Evolutionary conservation across 176 grass and related monocot species (phyloP).

Genomic region (Avena atlantica): DNA sequence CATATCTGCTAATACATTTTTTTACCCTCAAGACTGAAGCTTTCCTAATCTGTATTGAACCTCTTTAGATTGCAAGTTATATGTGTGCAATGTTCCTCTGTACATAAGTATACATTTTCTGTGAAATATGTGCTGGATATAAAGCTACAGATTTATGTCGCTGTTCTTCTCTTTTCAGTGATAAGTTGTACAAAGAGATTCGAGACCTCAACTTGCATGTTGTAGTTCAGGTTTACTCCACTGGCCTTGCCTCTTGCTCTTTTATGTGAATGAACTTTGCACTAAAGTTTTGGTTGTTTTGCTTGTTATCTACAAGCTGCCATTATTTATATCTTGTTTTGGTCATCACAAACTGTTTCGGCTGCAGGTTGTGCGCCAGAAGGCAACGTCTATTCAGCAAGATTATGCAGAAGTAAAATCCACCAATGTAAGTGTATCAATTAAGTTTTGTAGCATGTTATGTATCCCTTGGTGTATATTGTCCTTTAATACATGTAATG

Average conservation of each 20-base stretch:
- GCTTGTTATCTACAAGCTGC: background rate
- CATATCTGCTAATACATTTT: slow-evolving; percentile 13
- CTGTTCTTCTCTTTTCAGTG: slow-evolving; percentile 59
- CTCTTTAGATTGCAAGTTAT: slow-evolving; percentile 11
- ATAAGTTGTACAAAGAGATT: slow-evolving; percentile 98
- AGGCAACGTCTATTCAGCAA: slow-evolving; percentile 97
- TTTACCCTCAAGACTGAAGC: background rate
- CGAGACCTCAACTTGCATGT: slow-evolving; percentile 98
- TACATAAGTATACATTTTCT: slow-evolving; percentile 24
- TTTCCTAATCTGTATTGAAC: background rate
- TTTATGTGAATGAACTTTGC: slow-evolving; percentile 20
- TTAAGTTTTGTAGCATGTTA: background rate
- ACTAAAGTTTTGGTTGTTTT: slow-evolving; percentile 6
- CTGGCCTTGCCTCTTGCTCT: slow-evolving; percentile 1
- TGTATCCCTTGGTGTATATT: slow-evolving; percentile 13
- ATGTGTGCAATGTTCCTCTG: background rate
- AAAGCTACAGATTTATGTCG: slow-evolving; percentile 20
- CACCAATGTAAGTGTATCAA: slow-evolving; percentile 61
- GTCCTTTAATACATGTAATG: background rate
- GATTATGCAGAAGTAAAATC: slow-evolving; percentile 97
- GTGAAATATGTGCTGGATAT: slow-evolving; percentile 10
- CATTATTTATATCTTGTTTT: slow-evolving; percentile 25
- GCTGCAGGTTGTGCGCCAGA: slow-evolving; percentile 90
- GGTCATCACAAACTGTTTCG: slow-evolving; percentile 35
- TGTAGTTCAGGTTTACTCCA: slow-evolving; percentile 80